Evolutionary conservation across 2,329 filamentous ascomycete genomes (phyloP).

Genomic region (Aspergillus amoenus): DNA sequence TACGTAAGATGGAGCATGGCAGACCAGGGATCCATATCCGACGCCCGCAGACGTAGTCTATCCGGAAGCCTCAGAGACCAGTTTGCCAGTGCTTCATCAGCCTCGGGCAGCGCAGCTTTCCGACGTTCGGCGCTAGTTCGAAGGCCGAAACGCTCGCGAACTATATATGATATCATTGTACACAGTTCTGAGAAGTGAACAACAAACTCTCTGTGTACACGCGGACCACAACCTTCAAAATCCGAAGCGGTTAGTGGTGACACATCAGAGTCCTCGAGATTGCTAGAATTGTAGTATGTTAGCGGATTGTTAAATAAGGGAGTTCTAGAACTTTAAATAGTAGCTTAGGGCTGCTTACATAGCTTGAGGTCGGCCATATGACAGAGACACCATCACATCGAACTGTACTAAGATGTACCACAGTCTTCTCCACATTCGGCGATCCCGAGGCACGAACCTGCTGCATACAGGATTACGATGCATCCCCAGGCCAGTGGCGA

Average conservation of each 20-base stretch:
- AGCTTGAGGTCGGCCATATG: conserved; percentile 53
- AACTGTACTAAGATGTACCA: conserved; percentile 48
- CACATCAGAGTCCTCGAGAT: conserved; percentile 54
- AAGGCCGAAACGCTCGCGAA: conserved; percentile 43
- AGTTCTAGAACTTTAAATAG: neutral
- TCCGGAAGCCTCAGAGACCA: conserved; percentile 45
- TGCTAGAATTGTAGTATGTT: conserved; percentile 25
- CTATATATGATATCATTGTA: conserved; percentile 49
- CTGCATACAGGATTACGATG: conserved; percentile 46
- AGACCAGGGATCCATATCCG: conserved; percentile 45
- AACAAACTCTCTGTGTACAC: conserved; percentile 46
- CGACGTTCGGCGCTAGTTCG: conserved; percentile 40
- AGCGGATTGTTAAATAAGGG: neutral
- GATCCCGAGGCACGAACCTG: conserved; percentile 41
- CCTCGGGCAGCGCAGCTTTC: conserved; percentile 42
- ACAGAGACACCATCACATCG: conserved; percentile 45
- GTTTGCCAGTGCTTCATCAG: conserved; percentile 42
- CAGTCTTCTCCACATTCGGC: conserved; percentile 44
- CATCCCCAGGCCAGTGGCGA: conserved; percentile 57
- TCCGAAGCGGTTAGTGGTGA: conserved; percentile 45
- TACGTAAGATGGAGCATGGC: conserved; percentile 47
- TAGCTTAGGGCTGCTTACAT: conserved; percentile 36
- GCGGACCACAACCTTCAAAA: conserved; percentile 48
- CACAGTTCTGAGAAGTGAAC: conserved; percentile 53
- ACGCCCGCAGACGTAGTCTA: conserved; percentile 39